Evolutionary conservation across 1,284 basidiomycete genomes (phyloP), one percentile per base, ranked within the genome.

Genomic region (Ganoderma lingzhi): DNA sequence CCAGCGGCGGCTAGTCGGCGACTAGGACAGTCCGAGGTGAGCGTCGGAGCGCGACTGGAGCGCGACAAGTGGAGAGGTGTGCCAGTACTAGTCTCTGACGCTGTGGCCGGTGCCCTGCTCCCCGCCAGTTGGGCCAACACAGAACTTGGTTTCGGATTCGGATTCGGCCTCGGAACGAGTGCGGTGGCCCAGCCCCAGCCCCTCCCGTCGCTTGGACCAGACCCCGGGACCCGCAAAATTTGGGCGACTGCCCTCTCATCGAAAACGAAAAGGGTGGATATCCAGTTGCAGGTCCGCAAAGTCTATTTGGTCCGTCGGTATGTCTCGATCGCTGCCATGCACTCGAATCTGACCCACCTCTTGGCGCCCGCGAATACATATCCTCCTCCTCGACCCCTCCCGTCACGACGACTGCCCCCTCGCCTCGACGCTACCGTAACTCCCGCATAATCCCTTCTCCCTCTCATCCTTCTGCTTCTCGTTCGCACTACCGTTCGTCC

Each of bases 191-290:
- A 51, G 48, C 62, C 69, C 60, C 59, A 70, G 65, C 61, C 61
- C 42, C 62, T 63, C 32, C 44, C 32, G 56, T 32, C 19, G 56
- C 48, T 55, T 58, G 67, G 44, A 44, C 66, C 69, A 67, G 71
- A 72, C 75, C 71, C 72, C 75, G 70, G 72, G 48, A 69, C 71
- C 72, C 74, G 72, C 63, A 67, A 74, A 75, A 66, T 74, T 76
- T 71, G 32, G 9, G 41, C 63, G 44, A 35, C 42, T 35, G 35
- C 35, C 35, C 3, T 59, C 15, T n/a, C 23, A 14, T 30, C 28
- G 15, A 41, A 41, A 41, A 53, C 51, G 51, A 32, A 55, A 55
- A 55, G 12, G 35, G 48, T 51, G 48, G 48, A 51, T 28, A 51
- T 19, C 23, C 48, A 28, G 42, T 51, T 12, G 48, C 37, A 32